These are phyloP conservation scores for Hanseniaspora osmophila DNA, from an alignment of 805 yeast genomes.

Conservation along the genomic window DNA sequence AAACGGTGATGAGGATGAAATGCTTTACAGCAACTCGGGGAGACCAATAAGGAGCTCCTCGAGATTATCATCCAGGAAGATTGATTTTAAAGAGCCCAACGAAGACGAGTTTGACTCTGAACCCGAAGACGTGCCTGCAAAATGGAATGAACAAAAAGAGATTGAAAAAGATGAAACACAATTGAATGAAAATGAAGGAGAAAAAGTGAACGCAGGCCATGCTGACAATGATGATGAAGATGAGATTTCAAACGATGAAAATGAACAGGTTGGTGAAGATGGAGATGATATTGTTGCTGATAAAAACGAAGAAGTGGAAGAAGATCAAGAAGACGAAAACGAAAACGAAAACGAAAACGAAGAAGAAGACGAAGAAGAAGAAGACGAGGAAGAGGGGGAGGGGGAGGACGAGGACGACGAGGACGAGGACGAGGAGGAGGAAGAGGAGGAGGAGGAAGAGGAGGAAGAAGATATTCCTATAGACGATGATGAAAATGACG, in stretches of 20 bases:
- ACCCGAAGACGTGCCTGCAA: slow-evolving; percentile 4
- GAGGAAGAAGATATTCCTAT: slow-evolving; percentile 9
- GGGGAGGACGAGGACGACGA: slow-evolving; percentile 6
- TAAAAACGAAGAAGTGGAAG: slow-evolving; percentile 5
- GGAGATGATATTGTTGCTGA: too few species aligned
- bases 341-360: slow-evolving; percentile 8
- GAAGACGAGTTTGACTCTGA: slow-evolving; percentile 6
- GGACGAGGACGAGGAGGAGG: slow-evolving; percentile 6
- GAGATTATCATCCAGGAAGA: background rate
- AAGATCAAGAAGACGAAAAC: slow-evolving; percentile 7
- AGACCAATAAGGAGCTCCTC: slow-evolving; percentile 1
- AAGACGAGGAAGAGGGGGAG: slow-evolving; percentile 4
- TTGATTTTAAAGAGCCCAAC: background rate
- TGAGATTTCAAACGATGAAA: slow-evolving; percentile 10
- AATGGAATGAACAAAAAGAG: slow-evolving; percentile 1
- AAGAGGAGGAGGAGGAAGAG: slow-evolving; percentile 7
- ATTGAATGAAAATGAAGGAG: slow-evolving; percentile 1
- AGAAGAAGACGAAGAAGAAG: slow-evolving; percentile 5
- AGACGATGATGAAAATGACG: slow-evolving; percentile 14
- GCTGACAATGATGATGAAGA: slow-evolving; percentile 8
- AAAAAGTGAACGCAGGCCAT: slow-evolving; percentile 8
- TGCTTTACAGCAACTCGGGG: slow-evolving; percentile 10
- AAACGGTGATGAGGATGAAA: slow-evolving; percentile 8
- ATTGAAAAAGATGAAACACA: slow-evolving; percentile 1
- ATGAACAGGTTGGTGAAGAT: slow-evolving; percentile 7